Evolutionary conservation across 2,329 filamentous ascomycete genomes (phyloP).

Genomic region (Ceratocystis smalleyi): DNA sequence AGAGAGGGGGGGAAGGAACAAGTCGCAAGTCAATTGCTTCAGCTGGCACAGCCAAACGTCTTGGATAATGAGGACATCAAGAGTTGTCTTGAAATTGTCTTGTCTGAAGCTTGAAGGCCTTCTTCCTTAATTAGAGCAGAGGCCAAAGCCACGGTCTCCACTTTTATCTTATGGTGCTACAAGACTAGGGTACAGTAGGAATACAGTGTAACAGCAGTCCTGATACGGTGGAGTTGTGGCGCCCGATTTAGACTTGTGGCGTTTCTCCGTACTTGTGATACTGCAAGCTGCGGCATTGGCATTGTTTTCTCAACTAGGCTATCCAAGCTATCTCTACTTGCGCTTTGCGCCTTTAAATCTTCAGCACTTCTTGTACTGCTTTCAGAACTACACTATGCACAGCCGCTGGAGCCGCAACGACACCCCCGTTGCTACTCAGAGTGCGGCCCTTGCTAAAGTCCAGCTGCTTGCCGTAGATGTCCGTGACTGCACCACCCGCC

Average conservation of each 20-base stretch:
- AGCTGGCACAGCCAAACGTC: slow-evolving; percentile 10
- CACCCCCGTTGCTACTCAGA: slow-evolving; percentile 77
- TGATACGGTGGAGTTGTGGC: too few relatives aligned
- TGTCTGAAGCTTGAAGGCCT: too few relatives aligned
- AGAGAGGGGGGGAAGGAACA: too few relatives aligned
- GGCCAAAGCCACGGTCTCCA: too few relatives aligned
- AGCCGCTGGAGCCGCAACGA: slow-evolving; percentile 68
- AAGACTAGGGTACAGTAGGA: too few relatives aligned
- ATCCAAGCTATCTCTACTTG: neutral
- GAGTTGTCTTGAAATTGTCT: too few relatives aligned
- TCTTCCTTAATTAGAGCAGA: too few relatives aligned
- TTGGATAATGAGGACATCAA: neutral
- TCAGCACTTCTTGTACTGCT: slow-evolving; percentile 67
- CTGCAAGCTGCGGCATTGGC: too few relatives aligned
- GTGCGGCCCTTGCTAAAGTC: slow-evolving; percentile 82
- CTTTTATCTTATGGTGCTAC: too few relatives aligned
- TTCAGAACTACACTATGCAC: slow-evolving; percentile 63
- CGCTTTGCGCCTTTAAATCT: slow-evolving; percentile 21
- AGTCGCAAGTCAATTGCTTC: neutral
- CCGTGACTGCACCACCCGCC: slow-evolving; percentile 81
- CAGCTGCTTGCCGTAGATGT: slow-evolving; percentile 67
- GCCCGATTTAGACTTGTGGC: too few relatives aligned
- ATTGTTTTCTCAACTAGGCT: neutral
- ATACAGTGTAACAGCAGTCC: too few relatives aligned
- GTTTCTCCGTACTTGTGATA: too few relatives aligned